phyloP scores from a whole-genome alignment of 2,329 filamentous ascomycete genomes.

The Aspergillus transmontanensis region DNA sequence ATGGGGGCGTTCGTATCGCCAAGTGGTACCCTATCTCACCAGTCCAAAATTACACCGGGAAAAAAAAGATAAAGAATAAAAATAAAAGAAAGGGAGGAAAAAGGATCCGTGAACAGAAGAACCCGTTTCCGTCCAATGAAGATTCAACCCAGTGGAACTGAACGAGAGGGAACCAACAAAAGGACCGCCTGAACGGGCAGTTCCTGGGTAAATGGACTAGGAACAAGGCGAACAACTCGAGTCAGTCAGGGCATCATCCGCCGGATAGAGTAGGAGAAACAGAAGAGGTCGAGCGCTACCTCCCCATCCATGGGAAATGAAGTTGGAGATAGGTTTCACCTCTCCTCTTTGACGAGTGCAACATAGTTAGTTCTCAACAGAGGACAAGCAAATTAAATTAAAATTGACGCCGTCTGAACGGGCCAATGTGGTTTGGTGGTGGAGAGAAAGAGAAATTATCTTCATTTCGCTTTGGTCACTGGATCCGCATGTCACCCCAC shows the following conservation, averaged over 20 bases:
- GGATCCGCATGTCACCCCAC: conserved; percentile 2
- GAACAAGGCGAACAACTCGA: not conserved
- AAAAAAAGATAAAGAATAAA: not conserved
- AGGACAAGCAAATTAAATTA: not conserved
- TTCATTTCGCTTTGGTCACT: not conserved
- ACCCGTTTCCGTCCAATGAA: conserved; percentile 4
- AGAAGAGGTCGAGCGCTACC: conserved; percentile 1
- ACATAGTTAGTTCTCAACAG: not conserved
- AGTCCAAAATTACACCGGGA: not conserved
- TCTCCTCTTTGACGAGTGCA: not conserved
- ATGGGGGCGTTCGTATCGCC: conserved; percentile 4
- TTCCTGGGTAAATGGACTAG: not conserved
- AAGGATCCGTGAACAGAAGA: not conserved
- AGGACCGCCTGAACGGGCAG: not conserved
- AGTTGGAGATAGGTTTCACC: not conserved
- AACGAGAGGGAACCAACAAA: conserved; percentile 1
- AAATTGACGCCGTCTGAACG: not conserved
- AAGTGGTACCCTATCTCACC: not conserved
- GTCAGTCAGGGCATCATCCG: not conserved
- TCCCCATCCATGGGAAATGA: not conserved
- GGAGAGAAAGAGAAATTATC: not conserved
- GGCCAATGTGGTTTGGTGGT: conserved; percentile 5
- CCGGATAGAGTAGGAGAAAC: not conserved
- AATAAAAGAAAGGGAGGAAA: not conserved
- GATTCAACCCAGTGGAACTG: conserved; percentile 3